Percentiles rank a stretch among this genome's conserved stretches.
Conservation (phyloP, 2,329 filamentous ascomycete genomes). For the Chaetoscypha palmicola region DNA sequence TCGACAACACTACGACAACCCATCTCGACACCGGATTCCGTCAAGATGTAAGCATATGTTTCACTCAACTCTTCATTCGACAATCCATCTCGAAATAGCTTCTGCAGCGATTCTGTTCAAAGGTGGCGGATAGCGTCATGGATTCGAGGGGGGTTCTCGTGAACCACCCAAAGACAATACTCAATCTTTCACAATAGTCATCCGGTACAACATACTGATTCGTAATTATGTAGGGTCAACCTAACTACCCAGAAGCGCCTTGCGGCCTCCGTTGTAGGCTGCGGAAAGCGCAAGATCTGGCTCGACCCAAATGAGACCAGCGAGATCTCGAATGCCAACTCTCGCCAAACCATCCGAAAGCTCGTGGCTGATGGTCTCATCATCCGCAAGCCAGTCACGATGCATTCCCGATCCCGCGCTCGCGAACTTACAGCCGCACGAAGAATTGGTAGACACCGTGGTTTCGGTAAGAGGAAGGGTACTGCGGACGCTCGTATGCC, state of each 20-base stretch:
- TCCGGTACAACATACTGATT: constrained; percentile 18
- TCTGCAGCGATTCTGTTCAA: not conserved
- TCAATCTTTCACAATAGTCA: not conserved
- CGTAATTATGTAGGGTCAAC: constrained; percentile 72
- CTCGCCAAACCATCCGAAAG: constrained; percentile 99
- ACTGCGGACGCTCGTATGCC: constrained; percentile 99
- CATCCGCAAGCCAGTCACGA: constrained; percentile 99
- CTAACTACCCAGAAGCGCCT: constrained; percentile 99
- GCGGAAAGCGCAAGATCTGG: constrained; percentile 99
- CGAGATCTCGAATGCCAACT: constrained; percentile 99
- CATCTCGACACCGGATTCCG: constrained; percentile 27
- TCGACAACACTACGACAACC: constrained; percentile 27
- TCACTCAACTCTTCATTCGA: not conserved
- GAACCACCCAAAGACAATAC: not conserved
- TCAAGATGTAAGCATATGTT: constrained; percentile 29
- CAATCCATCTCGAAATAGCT: not conserved
- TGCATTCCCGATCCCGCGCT: constrained; percentile 97
- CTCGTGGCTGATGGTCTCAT: constrained; percentile 99
- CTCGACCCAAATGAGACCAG: constrained; percentile 98
- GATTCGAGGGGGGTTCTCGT: constrained; percentile 7
- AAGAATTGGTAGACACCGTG: constrained; percentile 94
- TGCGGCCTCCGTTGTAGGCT: constrained; percentile 95
- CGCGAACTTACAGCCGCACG: constrained; percentile 91
- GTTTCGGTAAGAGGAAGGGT: constrained; percentile 99
- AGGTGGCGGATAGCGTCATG: constrained; percentile 15